Base-by-base conservation (phyloP, 768 basidiomycete genomes). In the Boletus reticuloceps region DNA sequence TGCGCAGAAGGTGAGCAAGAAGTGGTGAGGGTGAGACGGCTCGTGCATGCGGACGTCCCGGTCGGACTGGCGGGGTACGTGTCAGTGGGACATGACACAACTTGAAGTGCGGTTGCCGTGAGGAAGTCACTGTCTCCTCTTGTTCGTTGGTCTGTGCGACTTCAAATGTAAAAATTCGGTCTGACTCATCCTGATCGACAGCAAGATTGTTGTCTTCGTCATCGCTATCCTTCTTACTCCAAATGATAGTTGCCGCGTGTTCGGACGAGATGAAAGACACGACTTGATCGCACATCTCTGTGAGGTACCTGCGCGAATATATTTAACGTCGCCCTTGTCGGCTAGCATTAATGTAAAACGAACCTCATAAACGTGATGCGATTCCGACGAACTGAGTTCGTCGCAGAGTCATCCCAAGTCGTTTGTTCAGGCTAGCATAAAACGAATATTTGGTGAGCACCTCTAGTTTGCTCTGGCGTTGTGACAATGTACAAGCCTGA, bases 1-100 rank as follows among this genome's bases (percentile, higher is more conserved):
- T 62, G 39, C 80, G 81, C 47, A 96, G 73, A 37, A 97, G 75
- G 61, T 89, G 83, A 0, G 91, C 85, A 3, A 98, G 81, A 3
- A 91, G 92, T 9, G 94, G 94, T 0, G 91, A 94, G n/a, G n/a
- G n/a, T n/a, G n/a, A n/a, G n/a, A n/a, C n/a, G n/a, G n/a, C n/a
- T n/a, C n/a, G n/a, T n/a, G n/a, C n/a, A n/a, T n/a, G n/a, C n/a
- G n/a, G n/a, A n/a, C n/a, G n/a, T n/a, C n/a, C n/a, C n/a, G n/a
- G n/a, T n/a, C n/a, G n/a, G n/a, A n/a, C n/a, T n/a, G n/a, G n/a
- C n/a, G n/a, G n/a, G n/a, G n/a, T n/a, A n/a, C n/a, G n/a, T n/a
- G n/a, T n/a, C n/a, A n/a, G n/a, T n/a, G n/a, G n/a, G n/a, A n/a
- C n/a, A n/a, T n/a, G n/a, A n/a, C n/a, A n/a, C n/a, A n/a, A n/a